Evolutionary conservation across 805 yeast species (phyloP).

Genomic region (Candida ortonii): DNA sequence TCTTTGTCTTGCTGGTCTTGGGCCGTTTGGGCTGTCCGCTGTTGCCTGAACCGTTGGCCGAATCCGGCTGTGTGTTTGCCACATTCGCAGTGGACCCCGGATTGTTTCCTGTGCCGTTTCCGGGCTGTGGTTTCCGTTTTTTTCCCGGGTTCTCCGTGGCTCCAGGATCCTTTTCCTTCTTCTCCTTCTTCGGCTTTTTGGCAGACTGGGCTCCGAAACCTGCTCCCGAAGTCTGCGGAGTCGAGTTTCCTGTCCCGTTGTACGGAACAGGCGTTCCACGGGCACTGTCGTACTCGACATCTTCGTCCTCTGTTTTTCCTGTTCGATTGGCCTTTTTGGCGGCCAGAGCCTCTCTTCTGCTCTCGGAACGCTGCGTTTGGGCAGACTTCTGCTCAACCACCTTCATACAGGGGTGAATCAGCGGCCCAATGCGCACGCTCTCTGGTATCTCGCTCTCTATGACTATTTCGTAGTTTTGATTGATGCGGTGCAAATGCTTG

Average conservation of each 20-base stretch:
- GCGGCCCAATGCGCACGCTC: constrained; percentile 68
- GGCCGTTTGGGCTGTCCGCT: constrained; percentile 9
- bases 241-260: constrained; percentile 10
- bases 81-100: too few relatives aligned
- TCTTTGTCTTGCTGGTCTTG: constrained; percentile 19
- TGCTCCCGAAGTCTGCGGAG: constrained; percentile 6
- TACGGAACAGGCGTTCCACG: constrained; percentile 20
- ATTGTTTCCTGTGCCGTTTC: not conserved
- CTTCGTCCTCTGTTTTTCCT: constrained; percentile 20
- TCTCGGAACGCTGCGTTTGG: constrained; percentile 76
- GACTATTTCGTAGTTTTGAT: constrained; percentile 76
- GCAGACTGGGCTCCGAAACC: constrained; percentile 2
- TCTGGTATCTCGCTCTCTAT: constrained; percentile 80
- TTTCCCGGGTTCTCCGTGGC: constrained; percentile 1
- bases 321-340: constrained; percentile 64
- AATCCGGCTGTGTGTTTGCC: too few relatives aligned
- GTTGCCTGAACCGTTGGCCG: too few relatives aligned
- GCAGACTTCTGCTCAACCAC: constrained; percentile 56
- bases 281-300: constrained; percentile 25
- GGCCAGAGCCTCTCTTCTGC: constrained; percentile 88
- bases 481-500: constrained; percentile 68
- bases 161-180: constrained; percentile 11
- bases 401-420: constrained; percentile 89
- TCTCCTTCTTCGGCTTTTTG: constrained; percentile 17
- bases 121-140: not conserved